These are phyloP conservation scores for Sporisorium sorghi DNA, from an alignment of 1,284 basidiomycete genomes.

Conservation along the genomic window DNA sequence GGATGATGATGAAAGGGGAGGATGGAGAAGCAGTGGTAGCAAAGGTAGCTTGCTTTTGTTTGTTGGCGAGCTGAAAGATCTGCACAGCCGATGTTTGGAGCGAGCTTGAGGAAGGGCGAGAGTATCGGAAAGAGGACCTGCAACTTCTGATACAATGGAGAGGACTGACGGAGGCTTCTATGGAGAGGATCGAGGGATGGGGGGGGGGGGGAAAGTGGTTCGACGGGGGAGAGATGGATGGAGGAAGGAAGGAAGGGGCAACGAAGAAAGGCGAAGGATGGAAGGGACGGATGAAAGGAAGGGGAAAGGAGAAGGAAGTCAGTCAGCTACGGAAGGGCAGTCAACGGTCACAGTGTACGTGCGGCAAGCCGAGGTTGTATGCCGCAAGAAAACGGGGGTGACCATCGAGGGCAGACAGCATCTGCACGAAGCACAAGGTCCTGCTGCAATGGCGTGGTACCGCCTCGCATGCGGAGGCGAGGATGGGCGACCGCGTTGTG, in stretches of 20 bases:
- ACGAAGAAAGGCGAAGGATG: conserved; percentile 11
- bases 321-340: not conserved
- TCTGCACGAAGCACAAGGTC: conserved; percentile 11
- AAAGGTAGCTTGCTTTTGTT: conserved; percentile 22
- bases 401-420: not conserved
- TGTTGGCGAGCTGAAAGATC: conserved; percentile 9
- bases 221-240: conserved; percentile 19
- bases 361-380: not conserved
- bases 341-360: too few relatives aligned
- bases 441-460: conserved; percentile 9
- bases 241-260: conserved; percentile 10
- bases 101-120: conserved; percentile 2
- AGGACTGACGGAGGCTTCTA: conserved; percentile 2
- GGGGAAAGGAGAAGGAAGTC: not conserved
- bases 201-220: conserved; percentile 15
- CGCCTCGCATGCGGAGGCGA: not conserved
- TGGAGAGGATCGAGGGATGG: conserved; percentile 3
- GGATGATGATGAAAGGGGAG: not conserved
- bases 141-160: conserved; percentile 33
- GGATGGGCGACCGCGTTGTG: conserved; percentile 7
- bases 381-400: not conserved
- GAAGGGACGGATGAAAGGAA: not conserved
- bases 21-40: not conserved
- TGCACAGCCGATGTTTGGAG: conserved; percentile 23
- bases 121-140: conserved; percentile 49